These are phyloP conservation scores for Fraxinus nigra DNA, from an alignment of 305 asterid species.

Conservation along the genomic window DNA sequence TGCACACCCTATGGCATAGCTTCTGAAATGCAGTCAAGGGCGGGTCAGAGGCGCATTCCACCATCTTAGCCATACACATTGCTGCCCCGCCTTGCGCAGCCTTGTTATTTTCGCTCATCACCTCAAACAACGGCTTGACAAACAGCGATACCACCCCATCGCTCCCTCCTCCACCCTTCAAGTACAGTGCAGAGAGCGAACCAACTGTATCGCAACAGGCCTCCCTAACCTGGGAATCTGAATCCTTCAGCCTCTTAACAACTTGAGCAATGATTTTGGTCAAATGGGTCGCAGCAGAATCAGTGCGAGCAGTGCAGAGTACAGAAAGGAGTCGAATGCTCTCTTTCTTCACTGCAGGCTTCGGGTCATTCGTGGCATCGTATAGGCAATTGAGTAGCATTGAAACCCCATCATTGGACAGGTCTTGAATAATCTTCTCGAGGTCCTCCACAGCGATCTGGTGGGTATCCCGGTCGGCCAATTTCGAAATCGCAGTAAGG, in stretches of 20 bases:
- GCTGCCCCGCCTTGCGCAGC: conserved; percentile 91
- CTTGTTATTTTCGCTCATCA: conserved; percentile 86
- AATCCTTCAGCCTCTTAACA: conserved; percentile 79
- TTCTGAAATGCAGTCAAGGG: conserved; percentile 74
- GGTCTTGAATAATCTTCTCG: conserved; percentile 69
- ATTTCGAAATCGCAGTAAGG: conserved; percentile 77
- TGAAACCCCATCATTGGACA: conserved; percentile 77
- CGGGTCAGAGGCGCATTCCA: conserved; percentile 70
- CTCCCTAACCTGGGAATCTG: conserved; percentile 89
- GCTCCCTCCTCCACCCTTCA: conserved; percentile 67
- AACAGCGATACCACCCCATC: conserved; percentile 74
- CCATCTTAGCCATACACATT: conserved; percentile 81
- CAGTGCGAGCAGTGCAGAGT: conserved; percentile 62
- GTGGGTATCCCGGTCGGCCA: conserved; percentile 97
- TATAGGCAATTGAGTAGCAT: conserved; percentile 90
- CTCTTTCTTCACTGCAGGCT: conserved; percentile 85
- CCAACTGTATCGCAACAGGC: conserved; percentile 91
- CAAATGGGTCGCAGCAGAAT: conserved; percentile 73
- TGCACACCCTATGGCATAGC: conserved; percentile 77
- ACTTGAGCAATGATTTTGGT: conserved; percentile 72
- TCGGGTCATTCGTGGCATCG: conserved; percentile 85
- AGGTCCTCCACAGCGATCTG: conserved; percentile 98
- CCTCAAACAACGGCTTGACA: conserved; percentile 89
- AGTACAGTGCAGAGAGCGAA: conserved; percentile 65
- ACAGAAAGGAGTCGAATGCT: conserved; percentile 65